phyloP scores from a whole-genome alignment of 306 rosid genomes.

The Trifolium pratense region DNA sequence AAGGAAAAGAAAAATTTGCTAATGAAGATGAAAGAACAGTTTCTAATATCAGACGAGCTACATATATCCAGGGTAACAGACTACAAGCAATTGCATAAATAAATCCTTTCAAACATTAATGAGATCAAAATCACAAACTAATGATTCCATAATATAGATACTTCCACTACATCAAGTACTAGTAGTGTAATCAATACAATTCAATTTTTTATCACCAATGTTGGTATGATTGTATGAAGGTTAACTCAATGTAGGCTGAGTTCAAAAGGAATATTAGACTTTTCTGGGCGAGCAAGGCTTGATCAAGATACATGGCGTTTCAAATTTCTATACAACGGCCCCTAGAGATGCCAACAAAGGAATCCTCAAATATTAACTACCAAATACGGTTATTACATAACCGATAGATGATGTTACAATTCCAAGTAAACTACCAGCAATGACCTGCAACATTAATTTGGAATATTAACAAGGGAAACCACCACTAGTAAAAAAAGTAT shows the following conservation, averaged over 20 bases:
- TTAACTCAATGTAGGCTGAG: conserved; percentile 34
- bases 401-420: conserved; percentile 62
- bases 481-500: conserved; percentile 11
- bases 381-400: conserved; percentile 51
- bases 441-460: conserved; percentile 64
- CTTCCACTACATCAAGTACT: conserved; percentile 37
- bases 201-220: conserved; percentile 37
- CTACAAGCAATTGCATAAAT: conserved; percentile 19
- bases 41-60: conserved; percentile 4
- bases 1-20: background rate
- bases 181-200: conserved; percentile 38
- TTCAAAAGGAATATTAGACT: conserved; percentile 36
- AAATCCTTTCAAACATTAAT: conserved; percentile 11
- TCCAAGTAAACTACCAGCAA: conserved; percentile 91
- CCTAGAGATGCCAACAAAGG: conserved; percentile 38
- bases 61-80: conserved; percentile 2
- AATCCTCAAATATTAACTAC: conserved; percentile 42
- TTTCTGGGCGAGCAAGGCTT: conserved; percentile 20
- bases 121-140: conserved; percentile 11
- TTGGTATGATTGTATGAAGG: conserved; percentile 44
- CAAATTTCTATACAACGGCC: conserved; percentile 39
- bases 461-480: conserved; percentile 29
- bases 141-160: conserved; percentile 31
- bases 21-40: background rate
- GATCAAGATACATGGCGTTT: conserved; percentile 35